These are phyloP conservation scores for Actinidia polygama DNA, from an alignment of 179 eudicot genomes.

Conservation along the genomic window DNA sequence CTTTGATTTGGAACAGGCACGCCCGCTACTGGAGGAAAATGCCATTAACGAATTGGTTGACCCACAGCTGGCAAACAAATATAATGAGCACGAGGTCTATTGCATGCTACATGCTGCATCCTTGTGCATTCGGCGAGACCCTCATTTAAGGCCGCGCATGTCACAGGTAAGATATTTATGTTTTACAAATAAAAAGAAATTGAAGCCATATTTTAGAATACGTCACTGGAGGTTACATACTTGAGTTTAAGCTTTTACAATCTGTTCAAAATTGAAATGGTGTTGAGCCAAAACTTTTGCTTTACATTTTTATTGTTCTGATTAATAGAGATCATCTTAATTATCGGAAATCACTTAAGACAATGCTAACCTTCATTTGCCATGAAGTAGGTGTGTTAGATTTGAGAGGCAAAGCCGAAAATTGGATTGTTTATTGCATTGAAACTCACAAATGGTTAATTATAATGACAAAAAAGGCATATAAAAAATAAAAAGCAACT, in stretches of 20 bases:
- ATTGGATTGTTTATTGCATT: too few relatives aligned
- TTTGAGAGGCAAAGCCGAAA: too few relatives aligned
- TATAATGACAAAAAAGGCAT: too few relatives aligned
- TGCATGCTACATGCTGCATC: constrained; percentile 90
- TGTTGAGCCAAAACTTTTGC: background rate
- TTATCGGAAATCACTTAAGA: background rate
- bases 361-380: too few relatives aligned
- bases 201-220: background rate
- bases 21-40: constrained; percentile 66
- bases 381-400: background rate
- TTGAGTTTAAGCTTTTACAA: background rate
- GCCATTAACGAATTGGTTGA: constrained; percentile 75
- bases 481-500: too few relatives aligned
- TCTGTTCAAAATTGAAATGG: background rate
- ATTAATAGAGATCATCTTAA: background rate
- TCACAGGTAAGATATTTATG: constrained; percentile 65
- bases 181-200: background rate
- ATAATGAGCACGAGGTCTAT: constrained; percentile 67
- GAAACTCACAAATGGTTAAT: too few relatives aligned
- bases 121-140: constrained; percentile 87
- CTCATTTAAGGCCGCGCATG: constrained; percentile 92
- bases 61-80: constrained; percentile 65
- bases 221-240: background rate
- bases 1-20: constrained; percentile 54
- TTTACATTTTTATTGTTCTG: too few relatives aligned